phyloP scores from a whole-genome alignment of 257 asterid species.

The Fraxinus anomala region DNA sequence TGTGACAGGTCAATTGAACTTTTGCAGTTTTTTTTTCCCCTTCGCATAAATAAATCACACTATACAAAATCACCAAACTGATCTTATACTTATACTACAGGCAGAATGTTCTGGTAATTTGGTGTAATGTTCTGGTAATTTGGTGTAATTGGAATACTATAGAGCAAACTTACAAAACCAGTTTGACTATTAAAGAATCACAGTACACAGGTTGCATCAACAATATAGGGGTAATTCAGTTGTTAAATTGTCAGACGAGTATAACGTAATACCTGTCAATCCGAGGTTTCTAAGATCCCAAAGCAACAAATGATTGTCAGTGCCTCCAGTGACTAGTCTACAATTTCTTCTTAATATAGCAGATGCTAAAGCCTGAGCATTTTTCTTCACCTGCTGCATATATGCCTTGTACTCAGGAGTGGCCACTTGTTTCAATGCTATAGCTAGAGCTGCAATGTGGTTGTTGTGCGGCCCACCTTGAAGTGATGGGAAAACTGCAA shows the following conservation, averaged over 20 bases:
- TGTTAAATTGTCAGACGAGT: not conserved
- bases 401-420: slow-evolving; percentile 79
- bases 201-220: not conserved
- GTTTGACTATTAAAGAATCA: not conserved
- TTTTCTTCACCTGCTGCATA: slow-evolving; percentile 90
- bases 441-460: slow-evolving; percentile 91
- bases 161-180: not conserved
- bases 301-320: slow-evolving; percentile 84
- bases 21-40: not conserved
- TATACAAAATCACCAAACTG: not conserved
- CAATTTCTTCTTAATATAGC: slow-evolving; percentile 66
- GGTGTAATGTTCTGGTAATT: not conserved
- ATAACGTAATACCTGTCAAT: slow-evolving; percentile 54
- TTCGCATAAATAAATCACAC: not conserved
- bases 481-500: slow-evolving; percentile 89
- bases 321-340: slow-evolving; percentile 81
- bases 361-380: slow-evolving; percentile 71
- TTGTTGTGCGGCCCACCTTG: slow-evolving; percentile 98
- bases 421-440: slow-evolving; percentile 91
- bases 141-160: not conserved
- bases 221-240: not conserved
- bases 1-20: not conserved
- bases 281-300: slow-evolving; percentile 91
- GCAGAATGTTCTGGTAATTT: too few relatives aligned
- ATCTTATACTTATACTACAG: not conserved